Evolutionary conservation across 805 yeast species (phyloP).

Genomic region (Wilhelminamyces savonicus): DNA sequence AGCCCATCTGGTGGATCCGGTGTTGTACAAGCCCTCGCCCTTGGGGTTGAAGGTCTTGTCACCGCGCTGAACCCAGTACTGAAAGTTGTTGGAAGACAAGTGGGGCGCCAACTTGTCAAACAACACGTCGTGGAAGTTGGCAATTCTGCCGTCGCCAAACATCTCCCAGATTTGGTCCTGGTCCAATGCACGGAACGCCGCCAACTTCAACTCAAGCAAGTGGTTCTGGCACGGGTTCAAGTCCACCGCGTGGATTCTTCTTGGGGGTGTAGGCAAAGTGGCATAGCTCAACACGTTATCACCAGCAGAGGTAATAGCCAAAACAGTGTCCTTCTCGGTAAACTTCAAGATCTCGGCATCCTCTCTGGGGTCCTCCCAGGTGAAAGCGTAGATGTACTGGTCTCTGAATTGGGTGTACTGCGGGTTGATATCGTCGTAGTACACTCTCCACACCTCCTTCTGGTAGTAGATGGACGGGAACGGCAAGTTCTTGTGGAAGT

Average conservation of each 20-base stretch:
- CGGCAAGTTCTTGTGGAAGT: slow-evolving; percentile 60
- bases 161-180: slow-evolving; percentile 64
- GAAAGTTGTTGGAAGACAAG: slow-evolving; percentile 74
- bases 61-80: slow-evolving; percentile 70
- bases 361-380: slow-evolving; percentile 89
- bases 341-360: slow-evolving; percentile 63
- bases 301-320: slow-evolving; percentile 84
- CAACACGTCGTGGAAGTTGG: slow-evolving; percentile 39
- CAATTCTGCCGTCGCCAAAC: slow-evolving; percentile 70
- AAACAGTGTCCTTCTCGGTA: slow-evolving; percentile 58
- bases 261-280: slow-evolving; percentile 63
- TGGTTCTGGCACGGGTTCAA: slow-evolving; percentile 81
- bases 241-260: slow-evolving; percentile 77
- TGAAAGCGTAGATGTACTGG: slow-evolving; percentile 80
- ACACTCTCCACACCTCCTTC: slow-evolving; percentile 70
- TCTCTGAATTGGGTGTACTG: slow-evolving; percentile 65
- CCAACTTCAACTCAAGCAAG: slow-evolving; percentile 70
- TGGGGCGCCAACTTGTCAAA: slow-evolving; percentile 56
- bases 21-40: slow-evolving; percentile 66
- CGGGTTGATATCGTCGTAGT: slow-evolving; percentile 65
- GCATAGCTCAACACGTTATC: slow-evolving; percentile 77
- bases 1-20: slow-evolving; percentile 87
- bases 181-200: slow-evolving; percentile 50
- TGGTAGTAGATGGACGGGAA: slow-evolving; percentile 80
- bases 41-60: slow-evolving; percentile 45